A percentile compares a stretch with the other conserved stretches of the same genome.
phyloP scores from a whole-genome alignment of 306 rosid genomes.

The Cucumis sativus region DNA sequence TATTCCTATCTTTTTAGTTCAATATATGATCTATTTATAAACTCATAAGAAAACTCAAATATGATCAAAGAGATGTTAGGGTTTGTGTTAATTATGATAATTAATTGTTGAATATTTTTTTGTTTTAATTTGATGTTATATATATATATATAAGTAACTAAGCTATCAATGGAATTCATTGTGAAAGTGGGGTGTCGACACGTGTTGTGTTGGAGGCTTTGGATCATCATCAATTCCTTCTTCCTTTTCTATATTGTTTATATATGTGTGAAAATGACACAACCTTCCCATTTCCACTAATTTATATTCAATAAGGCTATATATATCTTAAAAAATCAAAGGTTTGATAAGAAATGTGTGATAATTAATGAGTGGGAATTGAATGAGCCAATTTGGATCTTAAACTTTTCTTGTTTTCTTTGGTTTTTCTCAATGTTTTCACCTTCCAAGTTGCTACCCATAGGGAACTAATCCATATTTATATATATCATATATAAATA shows the following conservation, averaged over 20 bases:
- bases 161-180: neutral
- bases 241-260: neutral
- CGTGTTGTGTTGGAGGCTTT: constrained; percentile 16
- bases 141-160: neutral
- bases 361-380: neutral
- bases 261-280: neutral
- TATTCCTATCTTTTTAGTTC: too few species aligned
- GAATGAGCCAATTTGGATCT: neutral
- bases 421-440: neutral
- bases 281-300: neutral
- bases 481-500: too few species aligned
- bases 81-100: too few species aligned
- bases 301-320: neutral
- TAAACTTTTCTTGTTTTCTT: neutral
- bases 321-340: neutral
- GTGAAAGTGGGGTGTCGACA: constrained; percentile 33
- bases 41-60: too few species aligned
- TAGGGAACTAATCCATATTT: neutral
- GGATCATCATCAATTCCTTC: neutral
- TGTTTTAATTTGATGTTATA: neutral
- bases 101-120: too few species aligned
- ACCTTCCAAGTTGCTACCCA: neutral
- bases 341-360: neutral
- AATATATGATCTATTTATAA: too few species aligned
- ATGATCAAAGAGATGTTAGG: too few species aligned